Evolutionary conservation across 2,329 filamentous ascomycete species (phyloP).

Genomic region (Hansfordia pulvinata): DNA sequence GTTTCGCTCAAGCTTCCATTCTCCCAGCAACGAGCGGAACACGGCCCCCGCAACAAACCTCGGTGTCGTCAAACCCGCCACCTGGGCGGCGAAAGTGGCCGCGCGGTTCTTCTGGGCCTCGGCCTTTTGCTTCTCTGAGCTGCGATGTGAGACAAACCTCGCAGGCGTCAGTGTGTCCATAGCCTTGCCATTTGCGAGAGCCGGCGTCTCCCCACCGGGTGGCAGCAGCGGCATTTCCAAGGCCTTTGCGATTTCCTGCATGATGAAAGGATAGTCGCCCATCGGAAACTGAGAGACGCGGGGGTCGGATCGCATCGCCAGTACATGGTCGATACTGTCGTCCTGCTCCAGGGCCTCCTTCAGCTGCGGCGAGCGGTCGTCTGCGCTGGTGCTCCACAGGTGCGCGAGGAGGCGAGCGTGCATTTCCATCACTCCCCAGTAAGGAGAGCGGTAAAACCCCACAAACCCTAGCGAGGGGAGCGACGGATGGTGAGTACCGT

Average conservation of each 20-base stretch:
- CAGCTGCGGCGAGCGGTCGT: conserved; percentile 18
- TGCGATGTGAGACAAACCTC: conserved; percentile 29
- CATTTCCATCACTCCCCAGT: conserved; percentile 82
- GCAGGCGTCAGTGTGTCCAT: conserved; percentile 44
- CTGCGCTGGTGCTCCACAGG: conserved; percentile 34
- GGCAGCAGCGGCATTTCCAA: conserved; percentile 37
- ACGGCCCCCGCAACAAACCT: conserved; percentile 51
- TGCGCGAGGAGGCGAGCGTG: conserved; percentile 57
- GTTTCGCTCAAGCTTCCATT: conserved; percentile 49
- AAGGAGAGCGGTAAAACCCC: conserved; percentile 72
- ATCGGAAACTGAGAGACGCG: conserved; percentile 63
- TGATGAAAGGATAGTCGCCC: conserved; percentile 65
- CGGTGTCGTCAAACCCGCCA: conserved; percentile 25
- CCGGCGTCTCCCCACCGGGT: conserved; percentile 21
- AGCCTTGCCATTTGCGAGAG: conserved; percentile 24
- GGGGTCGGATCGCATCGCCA: conserved; percentile 35
- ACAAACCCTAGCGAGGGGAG: conserved; percentile 62
- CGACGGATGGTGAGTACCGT: conserved; percentile 46
- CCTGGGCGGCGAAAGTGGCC: conserved; percentile 28
- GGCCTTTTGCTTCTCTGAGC: conserved; percentile 20
- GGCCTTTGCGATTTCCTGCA: conserved; percentile 54
- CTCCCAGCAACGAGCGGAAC: conserved; percentile 57
- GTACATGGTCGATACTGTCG: conserved; percentile 28
- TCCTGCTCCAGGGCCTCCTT: conserved; percentile 27
- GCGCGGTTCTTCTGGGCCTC: conserved; percentile 28